Evolutionary conservation across 2,329 filamentous ascomycete genomes (phyloP), one percentile per base, ranked within the genome.

Genomic region (Phyllosticta citribraziliensis): DNA sequence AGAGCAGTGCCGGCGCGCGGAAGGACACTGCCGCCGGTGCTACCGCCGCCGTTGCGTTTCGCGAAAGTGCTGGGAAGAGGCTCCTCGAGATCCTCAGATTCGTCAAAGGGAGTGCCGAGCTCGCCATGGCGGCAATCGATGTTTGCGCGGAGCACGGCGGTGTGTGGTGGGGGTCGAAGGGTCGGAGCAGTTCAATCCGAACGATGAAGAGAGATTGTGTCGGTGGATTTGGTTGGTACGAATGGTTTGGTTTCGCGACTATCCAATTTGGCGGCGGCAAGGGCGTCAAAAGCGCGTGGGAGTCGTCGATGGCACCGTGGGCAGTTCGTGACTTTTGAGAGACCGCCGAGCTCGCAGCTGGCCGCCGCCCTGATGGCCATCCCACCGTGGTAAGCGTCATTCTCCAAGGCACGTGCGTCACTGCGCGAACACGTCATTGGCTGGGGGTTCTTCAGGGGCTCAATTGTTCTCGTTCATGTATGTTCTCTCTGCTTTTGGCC

Each of bases 101-200:
- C 40, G 40, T 47, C 14, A n/a, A n/a, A 2, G 14, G 14, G 6
- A 47, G 17, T 6, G 40, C 40, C 40, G 14, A 47, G 40, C 17
- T 60, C 61, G 69, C 66, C 70, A 72, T 73, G 58, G 61, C 68
- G 65, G 62, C 14, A 35, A 52, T n/a, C 4, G 24, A 20, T 10
- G 20, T 22, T 22, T 22, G 54, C 47, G 47, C 27, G 14, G 14
- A 47, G 20, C 14, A n/a, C 53, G 47, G 54, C 52, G 50, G 55
- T 54, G 20, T 47, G 54, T 50, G 54, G 47, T 40, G 20, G 47
- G 55, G 59, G 11, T 12, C 5, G 52, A n/a, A 8, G 40, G 40
- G 17, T n/a, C 17, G 40, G n/a, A 2, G 40, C n/a, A n/a, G 40
- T 17, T n/a, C n/a, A n/a, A n/a, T n/a, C 14, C 12, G 40, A 17